Base-by-base conservation (phyloP, 2,329 filamentous ascomycete species). In the Talaromyces sp. region DNA sequence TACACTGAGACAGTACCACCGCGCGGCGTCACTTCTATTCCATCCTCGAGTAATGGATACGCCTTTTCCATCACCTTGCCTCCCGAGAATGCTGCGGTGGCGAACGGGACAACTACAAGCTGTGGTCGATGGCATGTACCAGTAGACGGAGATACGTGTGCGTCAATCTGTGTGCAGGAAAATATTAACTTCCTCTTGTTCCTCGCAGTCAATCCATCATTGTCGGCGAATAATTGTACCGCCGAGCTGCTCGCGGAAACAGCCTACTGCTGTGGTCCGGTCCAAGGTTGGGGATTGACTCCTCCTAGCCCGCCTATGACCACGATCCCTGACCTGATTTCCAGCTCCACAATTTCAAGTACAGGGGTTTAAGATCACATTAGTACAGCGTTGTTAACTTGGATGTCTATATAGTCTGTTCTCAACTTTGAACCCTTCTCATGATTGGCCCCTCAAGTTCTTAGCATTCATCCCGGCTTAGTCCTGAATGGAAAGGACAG, bases 131-230 rank as follows among this genome's bases (percentile, higher is more conserved):
- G 69, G 69, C 63, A 72, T 58, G 64, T 43, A 0, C 67, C 57
- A 13, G 45, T 27, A 7, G 66, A 43, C 1, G 65, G 58, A 1
- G 70, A 73, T 14, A 67, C 68, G 10, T 73, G 70, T 64, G 60
- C 65, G 1, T 31, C 33, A 14, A 69, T 73, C 14, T 73, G 70
- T 58, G 52, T 67, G 7, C 60, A 67, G 43, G 58, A 69, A 16
- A 16, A 24, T 1, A 68, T 71, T n/a, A 49, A 66, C 3, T n/a
- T 33, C 14, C 39, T 22, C 7, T 54, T 72, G 1, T 73, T 72
- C 56, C 13, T 66, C 14, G 56, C 57, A 0, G 67, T 66, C 2
- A 72, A 72, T 50, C 71, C 69, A 11, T 72, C 70, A 13, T 60
- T 72, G 3, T 37, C 43, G 4, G 3, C 13, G 1, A 27, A 16